Base-by-base conservation (phyloP, 2,329 filamentous ascomycete species). In the Biscogniauxia mediterranea region DNA sequence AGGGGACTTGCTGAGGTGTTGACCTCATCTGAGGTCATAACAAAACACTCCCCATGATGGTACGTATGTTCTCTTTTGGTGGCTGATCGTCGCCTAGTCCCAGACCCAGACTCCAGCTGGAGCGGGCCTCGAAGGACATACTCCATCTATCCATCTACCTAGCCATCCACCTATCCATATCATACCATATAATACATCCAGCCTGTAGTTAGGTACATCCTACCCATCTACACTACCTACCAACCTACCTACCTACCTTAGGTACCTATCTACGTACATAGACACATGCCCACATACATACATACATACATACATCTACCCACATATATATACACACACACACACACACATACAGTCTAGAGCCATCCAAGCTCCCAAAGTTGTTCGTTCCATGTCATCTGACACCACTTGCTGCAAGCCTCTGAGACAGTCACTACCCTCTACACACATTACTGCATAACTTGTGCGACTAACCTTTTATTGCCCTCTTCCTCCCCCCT, bases 41-140 rank as follows among this genome's bases (percentile, higher is more conserved):
- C 60, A 58, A 64, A 68, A 2, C 66, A 67, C 67, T 66, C 68
- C 70, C 66, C 61, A 73, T 71, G 69, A 73, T 72, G 70, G 70
- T 72, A 72, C 55, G 70, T 72, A 72, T 56, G 70, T 66, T 50
- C 60, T 55, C 56, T 53, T 60, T 57, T 20, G 55, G 25, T 23
- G 38, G 15, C 13, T 46, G 38, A 60, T 56, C 51, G 55, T 64
- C 59, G 60, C 63, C 64, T 32, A 56, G 54, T 42, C 62, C 57
- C 25, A 13, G 56, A 32, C 25, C 59, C 19, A 26, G 53, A 46
- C 38, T 46, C 38, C 38, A 46, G 13, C 38, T 46, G 15, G 13
- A 7, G 38, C 38, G 38, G 38, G 38, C 38, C 38, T 46, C 11
- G 13, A n/a, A 11, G 17, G 38, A 46, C 56, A 59, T 58, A 63